phyloP scores from a whole-genome alignment of 176 grass and related monocot genomes.

The Musa itinerans region DNA sequence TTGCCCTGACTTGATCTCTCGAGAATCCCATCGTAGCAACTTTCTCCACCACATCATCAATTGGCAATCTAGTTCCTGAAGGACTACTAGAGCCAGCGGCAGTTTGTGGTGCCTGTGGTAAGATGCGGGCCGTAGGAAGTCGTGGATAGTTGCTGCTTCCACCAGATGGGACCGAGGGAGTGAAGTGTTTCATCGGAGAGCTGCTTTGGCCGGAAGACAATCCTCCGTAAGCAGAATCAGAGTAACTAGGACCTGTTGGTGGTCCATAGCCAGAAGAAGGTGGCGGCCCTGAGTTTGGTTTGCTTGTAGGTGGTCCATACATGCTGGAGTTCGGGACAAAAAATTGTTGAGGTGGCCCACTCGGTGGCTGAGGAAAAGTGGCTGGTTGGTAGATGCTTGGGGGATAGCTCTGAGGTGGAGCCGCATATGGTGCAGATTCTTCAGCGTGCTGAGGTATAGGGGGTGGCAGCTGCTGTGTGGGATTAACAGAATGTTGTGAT shows the following conservation, averaged over 20 bases:
- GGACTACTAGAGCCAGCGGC: constrained; percentile 28
- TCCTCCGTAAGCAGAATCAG: constrained; percentile 48
- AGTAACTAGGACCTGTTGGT: constrained; percentile 31
- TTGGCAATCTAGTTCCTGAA: constrained; percentile 30
- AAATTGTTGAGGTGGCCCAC: constrained; percentile 41
- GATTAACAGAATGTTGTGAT: constrained; percentile 29
- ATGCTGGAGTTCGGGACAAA: constrained; percentile 47
- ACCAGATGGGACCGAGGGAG: constrained; percentile 30
- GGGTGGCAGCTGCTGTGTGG: constrained; percentile 26
- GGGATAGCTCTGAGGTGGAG: constrained; percentile 50
- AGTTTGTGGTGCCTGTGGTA: constrained; percentile 49
- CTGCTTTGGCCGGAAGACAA: constrained; percentile 53
- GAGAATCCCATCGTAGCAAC: constrained; percentile 96
- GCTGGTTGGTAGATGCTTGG: constrained; percentile 31
- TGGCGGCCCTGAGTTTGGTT: constrained; percentile 36
- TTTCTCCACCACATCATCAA: constrained; percentile 85
- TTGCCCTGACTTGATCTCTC: constrained; percentile 72
- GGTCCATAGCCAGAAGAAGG: constrained; percentile 42
- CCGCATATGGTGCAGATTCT: constrained; percentile 39
- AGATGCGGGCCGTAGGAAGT: constrained; percentile 54
- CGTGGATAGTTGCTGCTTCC: constrained; percentile 40
- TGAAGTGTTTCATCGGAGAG: constrained; percentile 45
- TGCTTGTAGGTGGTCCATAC: constrained; percentile 38
- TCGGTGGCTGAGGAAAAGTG: constrained; percentile 42
- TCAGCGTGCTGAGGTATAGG: constrained; percentile 40